phyloP scores from a whole-genome alignment of 345 rosid genomes.

The Euphorbia peplus region DNA sequence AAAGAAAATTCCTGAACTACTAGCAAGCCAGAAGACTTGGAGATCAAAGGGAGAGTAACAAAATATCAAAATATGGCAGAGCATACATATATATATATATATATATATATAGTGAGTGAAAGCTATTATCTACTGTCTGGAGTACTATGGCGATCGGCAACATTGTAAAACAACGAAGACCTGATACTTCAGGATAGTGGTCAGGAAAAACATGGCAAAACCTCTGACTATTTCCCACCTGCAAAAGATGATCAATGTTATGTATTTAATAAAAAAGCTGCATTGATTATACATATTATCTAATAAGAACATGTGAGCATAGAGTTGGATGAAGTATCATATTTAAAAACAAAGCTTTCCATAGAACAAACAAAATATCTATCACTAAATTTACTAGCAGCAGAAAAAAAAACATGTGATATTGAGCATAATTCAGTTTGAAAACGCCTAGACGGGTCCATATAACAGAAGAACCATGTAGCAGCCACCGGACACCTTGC shows the following conservation, averaged over 20 bases:
- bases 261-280: not conserved
- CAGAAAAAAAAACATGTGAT: too few relatives aligned
- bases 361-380: not conserved
- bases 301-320: not conserved
- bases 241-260: conserved; percentile 1
- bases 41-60: not conserved
- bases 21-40: not conserved
- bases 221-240: conserved; percentile 13
- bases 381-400: too few relatives aligned
- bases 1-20: not conserved
- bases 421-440: not conserved
- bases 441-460: not conserved
- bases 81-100: too few relatives aligned
- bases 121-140: not conserved
- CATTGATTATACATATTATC: not conserved
- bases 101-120: not conserved
- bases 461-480: not conserved
- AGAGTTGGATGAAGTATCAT: not conserved
- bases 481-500: not conserved
- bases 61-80: not conserved
- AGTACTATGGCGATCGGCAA: not conserved
- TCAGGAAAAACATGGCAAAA: conserved; percentile 12
- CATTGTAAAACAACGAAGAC: not conserved
- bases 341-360: conserved; percentile 3
- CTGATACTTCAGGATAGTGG: not conserved